Percentiles rank a stretch among this genome's conserved stretches.
These are phyloP conservation scores for barrel medic (Medicago truncatula) DNA, from an alignment of 306 rosid species.

Conservation along the genomic window MtrunA17r5.0-ANR NC_053042.1:15551001-15551500, in stretches of 20 bases:
- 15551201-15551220: not conserved
- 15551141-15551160: conserved; percentile 1
- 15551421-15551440: no score
- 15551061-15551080: not conserved
- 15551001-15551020: conserved; percentile 14
- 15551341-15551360: no score
- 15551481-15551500: no score
- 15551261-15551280: not conserved
- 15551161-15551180: not conserved
- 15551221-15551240: not conserved
- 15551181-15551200: not conserved
- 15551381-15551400: no score
- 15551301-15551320: not conserved
- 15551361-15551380: no score
- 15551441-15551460: no score
- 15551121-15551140: no score
- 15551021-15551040: conserved; percentile 20
- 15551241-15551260: not conserved
- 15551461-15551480: no score
- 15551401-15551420: no score
- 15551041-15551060: conserved; percentile 6
- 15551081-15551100: not conserved
- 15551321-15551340: not conserved
- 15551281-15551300: not conserved
- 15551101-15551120: not conserved